A percentile compares a stretch with the other conserved stretches of the same genome.
Evolutionary conservation across 345 rosid genomes (phyloP).

Genomic region (Eucalyptus urophylla): DNA sequence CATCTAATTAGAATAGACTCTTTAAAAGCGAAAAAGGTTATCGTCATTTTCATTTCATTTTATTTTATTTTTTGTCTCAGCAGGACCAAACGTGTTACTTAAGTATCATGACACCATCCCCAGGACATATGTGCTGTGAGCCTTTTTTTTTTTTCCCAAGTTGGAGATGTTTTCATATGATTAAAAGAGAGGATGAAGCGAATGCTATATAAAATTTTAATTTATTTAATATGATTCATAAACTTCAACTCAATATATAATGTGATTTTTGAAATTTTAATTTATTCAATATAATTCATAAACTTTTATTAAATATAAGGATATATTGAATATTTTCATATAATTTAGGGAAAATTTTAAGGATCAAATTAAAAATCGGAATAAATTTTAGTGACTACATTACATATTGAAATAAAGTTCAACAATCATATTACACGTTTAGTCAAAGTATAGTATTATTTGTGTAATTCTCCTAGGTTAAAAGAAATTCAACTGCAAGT

Average conservation of each 20-base stretch:
- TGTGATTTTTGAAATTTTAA: no score
- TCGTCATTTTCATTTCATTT: no score
- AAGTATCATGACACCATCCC: fast-evolving
- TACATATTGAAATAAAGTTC: fast-evolving
- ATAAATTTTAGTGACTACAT: fast-evolving
- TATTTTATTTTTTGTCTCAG: no score
- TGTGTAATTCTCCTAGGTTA: fast-evolving
- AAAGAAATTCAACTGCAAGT: neutral
- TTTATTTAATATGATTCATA: no score
- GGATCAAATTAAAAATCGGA: fast-evolving
- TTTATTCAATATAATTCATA: fast-evolving
- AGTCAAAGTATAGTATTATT: fast-evolving
- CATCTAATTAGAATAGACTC: neutral
- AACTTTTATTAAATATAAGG: fast-evolving
- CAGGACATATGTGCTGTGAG: neutral
- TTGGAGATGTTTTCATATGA: neutral
- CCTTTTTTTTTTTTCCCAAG: neutral
- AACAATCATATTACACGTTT: fast-evolving
- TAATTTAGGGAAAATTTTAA: fast-evolving
- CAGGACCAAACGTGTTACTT: neutral
- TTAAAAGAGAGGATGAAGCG: no score
- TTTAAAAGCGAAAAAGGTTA: neutral
- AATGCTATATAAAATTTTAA: no score
- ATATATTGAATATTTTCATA: fast-evolving
- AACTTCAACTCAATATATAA: fast-evolving